Base-by-base conservation (phyloP, 768 basidiomycete genomes). In the Pleurotus salmoneostramineus region DNA sequence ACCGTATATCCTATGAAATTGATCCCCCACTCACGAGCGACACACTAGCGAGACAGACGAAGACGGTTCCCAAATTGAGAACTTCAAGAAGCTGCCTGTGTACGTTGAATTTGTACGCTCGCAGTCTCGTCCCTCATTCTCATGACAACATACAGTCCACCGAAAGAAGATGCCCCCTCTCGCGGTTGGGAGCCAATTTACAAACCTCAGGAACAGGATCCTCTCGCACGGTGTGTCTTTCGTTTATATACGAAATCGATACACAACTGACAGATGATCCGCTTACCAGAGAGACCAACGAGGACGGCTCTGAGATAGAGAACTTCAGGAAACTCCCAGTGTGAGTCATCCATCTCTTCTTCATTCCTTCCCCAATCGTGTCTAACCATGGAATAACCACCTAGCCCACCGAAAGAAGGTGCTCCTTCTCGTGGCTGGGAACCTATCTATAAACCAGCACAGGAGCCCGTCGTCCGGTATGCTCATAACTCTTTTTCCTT, bases 171-270 rank as follows among this genome's bases (percentile, higher is more conserved):
- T n/a, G 32, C 8, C 2, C 50, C 50, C 14, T 34, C 32, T n/a
- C 50, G 50, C 15, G 50, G 50, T n/a, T 51, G 50, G 50, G 50
- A 51, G 14, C 50, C 50, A 3, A 51, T 51, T 2, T 51, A 51
- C 35, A 51, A 34, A 15, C 50, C 27, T 51, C 32, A 36, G n/a
- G 27, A 32, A 21, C 48, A 50, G 6, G 48, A 15, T 10, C 50
- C 50, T 5, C n/a, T 51, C 14, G 50, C 50, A 15, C 27, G 50
- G 50, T 51, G 11, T 7, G 50, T 36, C 50, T 4, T 12, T 5
- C 50, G 33, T 11, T 14, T 36, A n/a, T 12, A 15, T 2, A 10
- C 14, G 5, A 6, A n/a, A 15, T 32, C 27, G 27, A 32, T 21
- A 32, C 0, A 7, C 37, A 6, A 6, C 37, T 3, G n/a, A 49